These are phyloP conservation scores for Tetraselmis chui DNA, from an alignment of 139 green algal genomes.

Conservation along the genomic window DNA sequence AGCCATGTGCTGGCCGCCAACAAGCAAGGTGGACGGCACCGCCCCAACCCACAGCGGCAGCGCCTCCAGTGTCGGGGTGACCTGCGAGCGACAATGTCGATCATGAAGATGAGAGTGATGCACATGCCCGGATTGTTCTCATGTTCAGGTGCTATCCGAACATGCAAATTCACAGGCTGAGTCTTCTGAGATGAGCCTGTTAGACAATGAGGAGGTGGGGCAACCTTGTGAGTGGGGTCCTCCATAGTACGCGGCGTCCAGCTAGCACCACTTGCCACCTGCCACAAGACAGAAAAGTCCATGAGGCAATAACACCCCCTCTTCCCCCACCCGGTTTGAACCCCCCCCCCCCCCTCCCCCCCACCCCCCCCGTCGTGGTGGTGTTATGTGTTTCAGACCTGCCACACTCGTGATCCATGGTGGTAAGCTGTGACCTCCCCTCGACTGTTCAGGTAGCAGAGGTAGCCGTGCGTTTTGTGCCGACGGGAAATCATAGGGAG, in stretches of 20 bases:
- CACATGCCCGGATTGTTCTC: no score
- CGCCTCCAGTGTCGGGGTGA: conserved; percentile 54
- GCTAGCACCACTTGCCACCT: not conserved
- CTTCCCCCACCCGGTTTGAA: no score
- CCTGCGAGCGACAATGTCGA: not conserved
- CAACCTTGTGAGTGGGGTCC: not conserved
- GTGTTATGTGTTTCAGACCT: no score
- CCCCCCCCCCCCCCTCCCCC: no score
- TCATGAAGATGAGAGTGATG: no score
- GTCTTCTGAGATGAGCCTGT: no score
- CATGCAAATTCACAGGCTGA: no score
- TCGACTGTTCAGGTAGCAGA: conserved; percentile 59
- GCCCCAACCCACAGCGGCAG: conserved; percentile 53
- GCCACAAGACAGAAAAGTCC: no score
- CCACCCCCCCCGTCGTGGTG: no score
- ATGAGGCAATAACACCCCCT: no score
- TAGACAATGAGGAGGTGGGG: no score
- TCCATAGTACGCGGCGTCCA: not conserved
- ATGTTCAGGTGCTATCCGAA: no score
- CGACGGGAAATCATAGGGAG: conserved; percentile 51
- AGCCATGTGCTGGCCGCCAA: conserved; percentile 29
- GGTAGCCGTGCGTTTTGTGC: not conserved
- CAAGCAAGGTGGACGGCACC: conserved; percentile 53
- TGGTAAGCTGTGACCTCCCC: conserved; percentile 70
- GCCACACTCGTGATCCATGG: conserved; percentile 49